Conservation (phyloP, 805 yeast genomes). For the Helenozyma baotianmanensis region DNA sequence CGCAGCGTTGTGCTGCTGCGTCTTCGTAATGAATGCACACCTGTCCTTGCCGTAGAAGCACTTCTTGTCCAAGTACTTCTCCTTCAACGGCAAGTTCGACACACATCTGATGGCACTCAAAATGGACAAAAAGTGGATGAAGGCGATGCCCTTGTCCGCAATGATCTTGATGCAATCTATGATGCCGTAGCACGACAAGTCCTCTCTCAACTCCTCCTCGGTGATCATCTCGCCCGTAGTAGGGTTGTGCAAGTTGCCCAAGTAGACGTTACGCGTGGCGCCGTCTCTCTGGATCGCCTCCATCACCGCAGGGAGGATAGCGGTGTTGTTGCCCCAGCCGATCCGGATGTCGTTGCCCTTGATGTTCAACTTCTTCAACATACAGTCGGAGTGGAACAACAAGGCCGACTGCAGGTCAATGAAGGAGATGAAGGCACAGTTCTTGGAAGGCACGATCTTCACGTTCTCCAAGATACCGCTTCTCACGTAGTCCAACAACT, state of each 20-base stretch:
- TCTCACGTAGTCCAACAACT: conserved; percentile 82
- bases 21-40: conserved; percentile 89
- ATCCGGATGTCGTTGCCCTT: conserved; percentile 77
- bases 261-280: conserved; percentile 90
- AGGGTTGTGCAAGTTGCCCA: conserved; percentile 71
- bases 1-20: conserved; percentile 96
- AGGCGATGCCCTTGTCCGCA: conserved; percentile 79
- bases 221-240: conserved; percentile 43
- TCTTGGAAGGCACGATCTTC: conserved; percentile 72
- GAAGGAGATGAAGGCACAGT: conserved; percentile 88
- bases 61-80: conserved; percentile 70
- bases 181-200: conserved; percentile 68
- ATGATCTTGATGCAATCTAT: conserved; percentile 82
- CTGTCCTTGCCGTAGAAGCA: conserved; percentile 92
- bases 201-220: conserved; percentile 62
- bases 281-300: conserved; percentile 77
- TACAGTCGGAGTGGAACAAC: conserved; percentile 90
- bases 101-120: conserved; percentile 84
- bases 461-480: conserved; percentile 85
- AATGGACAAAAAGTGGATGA: conserved; percentile 85
- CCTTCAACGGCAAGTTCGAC: conserved; percentile 60
- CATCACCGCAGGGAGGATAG: conserved; percentile 68
- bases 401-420: conserved; percentile 85
- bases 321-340: conserved; percentile 88
- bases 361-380: conserved; percentile 74